Conservation (phyloP, 257 asterid species). For the Solanum megistacrolobum region DNA sequence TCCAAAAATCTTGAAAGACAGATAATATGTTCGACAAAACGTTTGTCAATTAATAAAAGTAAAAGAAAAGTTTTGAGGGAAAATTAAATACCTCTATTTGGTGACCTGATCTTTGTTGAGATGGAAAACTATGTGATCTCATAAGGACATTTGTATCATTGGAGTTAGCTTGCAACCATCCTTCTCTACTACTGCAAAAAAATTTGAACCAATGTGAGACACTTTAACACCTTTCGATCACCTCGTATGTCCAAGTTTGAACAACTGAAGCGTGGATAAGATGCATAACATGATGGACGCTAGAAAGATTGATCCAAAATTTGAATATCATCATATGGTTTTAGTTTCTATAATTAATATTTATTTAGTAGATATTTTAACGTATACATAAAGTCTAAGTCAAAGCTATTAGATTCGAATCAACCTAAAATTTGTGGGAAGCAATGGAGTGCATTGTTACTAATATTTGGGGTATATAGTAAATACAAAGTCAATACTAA, state of each 20-base stretch:
- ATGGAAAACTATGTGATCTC: constrained; percentile 44
- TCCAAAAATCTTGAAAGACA: not conserved
- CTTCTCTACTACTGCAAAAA: constrained; percentile 50
- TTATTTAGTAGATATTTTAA: too few relatives aligned
- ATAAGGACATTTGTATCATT: constrained; percentile 38
- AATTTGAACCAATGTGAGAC: not conserved
- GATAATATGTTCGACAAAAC: not conserved
- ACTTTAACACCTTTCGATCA: not conserved
- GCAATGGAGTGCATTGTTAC: not conserved
- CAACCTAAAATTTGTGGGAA: not conserved
- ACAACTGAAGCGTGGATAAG: too few relatives aligned
- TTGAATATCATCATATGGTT: too few relatives aligned
- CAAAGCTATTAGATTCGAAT: too few relatives aligned
- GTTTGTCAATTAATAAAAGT: not conserved
- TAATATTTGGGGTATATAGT: not conserved
- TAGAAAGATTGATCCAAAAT: too few relatives aligned
- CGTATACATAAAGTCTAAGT: not conserved
- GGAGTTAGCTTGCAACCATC: constrained; percentile 47
- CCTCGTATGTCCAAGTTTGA: not conserved
- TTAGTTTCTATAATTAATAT: not conserved
- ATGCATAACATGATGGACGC: not conserved
- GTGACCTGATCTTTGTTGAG: constrained; percentile 33
- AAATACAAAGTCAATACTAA: not conserved
- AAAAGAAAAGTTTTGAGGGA: not conserved
- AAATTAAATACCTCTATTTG: constrained; percentile 31